Evolutionary conservation across 2,329 filamentous ascomycete species (phyloP), one percentile per base, ranked within the genome.

Genomic region (Stachybotrys elegans): DNA sequence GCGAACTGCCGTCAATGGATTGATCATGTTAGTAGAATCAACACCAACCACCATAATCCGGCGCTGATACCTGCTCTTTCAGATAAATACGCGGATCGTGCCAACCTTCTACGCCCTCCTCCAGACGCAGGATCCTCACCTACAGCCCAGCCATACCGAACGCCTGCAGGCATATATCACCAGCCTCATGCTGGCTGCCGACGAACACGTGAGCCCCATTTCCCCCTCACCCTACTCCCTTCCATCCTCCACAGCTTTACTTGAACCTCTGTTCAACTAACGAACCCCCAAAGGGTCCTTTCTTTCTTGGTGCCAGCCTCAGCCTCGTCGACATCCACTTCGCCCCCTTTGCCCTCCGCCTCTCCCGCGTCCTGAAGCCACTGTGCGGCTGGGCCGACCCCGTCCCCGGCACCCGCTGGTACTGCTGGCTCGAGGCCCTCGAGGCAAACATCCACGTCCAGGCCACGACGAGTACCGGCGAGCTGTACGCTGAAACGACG

Each of bases 1-100:
- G 89, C 90, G 2, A 80, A 86, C 44, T 88, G 81, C 46, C 79
- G 89, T 35, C 66, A 93, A 9, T 95, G 89, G 89, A 76, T 81
- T 21, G 85, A 92, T 52, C 87, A 93, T 69, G 82, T 88, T 66
- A 62, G 78, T 60, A 22, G 11, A n/a, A n/a, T n/a, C n/a, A n/a
- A n/a, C n/a, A n/a, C n/a, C n/a, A n/a, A n/a, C n/a, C n/a, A 25
- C 8, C 31, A 8, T 34, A 8, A 7, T 16, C 4, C 9, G 6
- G 19, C 8, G 23, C 21, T 38, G 40, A 21, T 8, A 32, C 3
- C 42, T 50, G 17, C 38, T 3, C 34, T 16, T 2, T 22, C 16
- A 86, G 82, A 81, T 91, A 58, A 90, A 93, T 59, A 77, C 83
- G 23, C 75, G 83, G 51, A 81, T 95, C 43, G 78, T 94, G 2